A percentile compares a stretch with the other conserved stretches of the same genome.
Evolutionary conservation across 805 yeast species (phyloP).

Genomic region (Nakazawaea anatomiae): DNA sequence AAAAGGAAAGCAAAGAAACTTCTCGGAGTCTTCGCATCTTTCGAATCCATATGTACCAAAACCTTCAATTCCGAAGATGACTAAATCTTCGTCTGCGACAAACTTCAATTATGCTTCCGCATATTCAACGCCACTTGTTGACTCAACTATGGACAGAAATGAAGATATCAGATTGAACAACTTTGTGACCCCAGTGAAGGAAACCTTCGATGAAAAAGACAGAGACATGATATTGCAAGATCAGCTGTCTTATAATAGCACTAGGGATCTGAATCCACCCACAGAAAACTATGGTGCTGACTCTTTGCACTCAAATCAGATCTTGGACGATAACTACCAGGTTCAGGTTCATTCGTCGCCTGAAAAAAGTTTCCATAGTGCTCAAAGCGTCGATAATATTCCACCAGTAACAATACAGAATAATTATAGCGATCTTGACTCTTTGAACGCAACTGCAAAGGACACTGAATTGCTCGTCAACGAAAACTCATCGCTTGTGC

Average conservation of each 20-base stretch:
- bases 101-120: conserved; percentile 5
- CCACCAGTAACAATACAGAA: neutral
- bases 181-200: neutral
- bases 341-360: neutral
- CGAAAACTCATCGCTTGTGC: too few relatives aligned
- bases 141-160: neutral
- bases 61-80: neutral
- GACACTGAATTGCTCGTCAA: too few relatives aligned
- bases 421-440: too few relatives aligned
- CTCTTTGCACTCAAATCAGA: neutral
- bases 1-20: neutral
- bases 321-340: too few relatives aligned
- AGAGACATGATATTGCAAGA: neutral
- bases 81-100: neutral
- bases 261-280: neutral
- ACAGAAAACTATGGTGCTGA: neutral
- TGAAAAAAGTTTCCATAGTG: conserved; percentile 3
- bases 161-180: conserved; percentile 5
- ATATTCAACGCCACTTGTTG: conserved; percentile 6
- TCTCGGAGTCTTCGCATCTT: neutral
- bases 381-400: neutral
- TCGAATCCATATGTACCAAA: neutral
- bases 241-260: neutral
- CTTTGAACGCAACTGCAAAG: too few relatives aligned
- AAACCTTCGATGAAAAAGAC: neutral